Percentiles rank a stretch among this genome's conserved stretches.
These are phyloP conservation scores for Sonneratia alba DNA, from an alignment of 345 rosid genomes.

Conservation along the genomic window DNA sequence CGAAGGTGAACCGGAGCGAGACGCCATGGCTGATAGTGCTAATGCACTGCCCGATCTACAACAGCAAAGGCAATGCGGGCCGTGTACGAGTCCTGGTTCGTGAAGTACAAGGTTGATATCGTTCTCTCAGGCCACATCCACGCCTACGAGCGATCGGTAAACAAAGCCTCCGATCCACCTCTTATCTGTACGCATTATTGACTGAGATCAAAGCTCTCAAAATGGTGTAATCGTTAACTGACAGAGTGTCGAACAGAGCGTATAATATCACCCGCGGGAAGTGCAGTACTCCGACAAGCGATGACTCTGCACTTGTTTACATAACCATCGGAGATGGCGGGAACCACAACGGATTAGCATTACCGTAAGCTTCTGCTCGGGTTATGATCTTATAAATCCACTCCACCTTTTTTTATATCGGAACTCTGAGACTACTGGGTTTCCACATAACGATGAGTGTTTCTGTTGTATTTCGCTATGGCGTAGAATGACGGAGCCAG, in stretches of 20 bases:
- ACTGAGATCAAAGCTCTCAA: not conserved
- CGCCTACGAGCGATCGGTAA: slow-evolving; percentile 92
- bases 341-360: slow-evolving; percentile 80
- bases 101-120: slow-evolving; percentile 54
- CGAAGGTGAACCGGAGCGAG: slow-evolving; percentile 61
- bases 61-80: slow-evolving; percentile 78
- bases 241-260: slow-evolving; percentile 52
- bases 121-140: slow-evolving; percentile 91
- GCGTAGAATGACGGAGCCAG: slow-evolving; percentile 62
- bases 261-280: slow-evolving; percentile 60
- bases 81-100: slow-evolving; percentile 68
- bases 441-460: too few species aligned
- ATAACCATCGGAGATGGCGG: slow-evolving; percentile 90
- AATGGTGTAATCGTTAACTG: not conserved
- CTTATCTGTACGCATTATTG: not conserved
- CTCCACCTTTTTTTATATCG: not conserved
- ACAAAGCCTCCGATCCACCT: slow-evolving; percentile 1
- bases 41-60: slow-evolving; percentile 76
- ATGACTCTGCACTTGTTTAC: slow-evolving; percentile 69
- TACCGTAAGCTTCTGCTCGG: slow-evolving; percentile 23
- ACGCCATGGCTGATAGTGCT: slow-evolving; percentile 92
- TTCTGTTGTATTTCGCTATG: not conserved
- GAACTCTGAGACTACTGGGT: not conserved
- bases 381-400: not conserved
- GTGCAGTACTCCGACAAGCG: slow-evolving; percentile 36